Base-by-base conservation (phyloP, 345 rosid genomes). In the Eucalyptus marginata region DNA sequence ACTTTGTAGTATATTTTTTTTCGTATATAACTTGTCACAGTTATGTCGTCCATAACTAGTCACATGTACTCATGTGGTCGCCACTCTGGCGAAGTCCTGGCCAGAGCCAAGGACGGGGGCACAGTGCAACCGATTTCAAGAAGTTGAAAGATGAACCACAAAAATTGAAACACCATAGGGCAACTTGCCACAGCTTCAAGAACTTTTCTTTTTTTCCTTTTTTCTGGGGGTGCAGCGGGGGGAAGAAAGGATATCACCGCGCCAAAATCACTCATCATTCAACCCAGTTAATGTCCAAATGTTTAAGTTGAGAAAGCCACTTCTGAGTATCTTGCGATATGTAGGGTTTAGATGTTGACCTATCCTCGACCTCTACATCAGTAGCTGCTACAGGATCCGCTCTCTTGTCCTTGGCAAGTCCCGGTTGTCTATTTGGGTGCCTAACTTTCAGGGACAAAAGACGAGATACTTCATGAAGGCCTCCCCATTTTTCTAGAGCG, bases 401-500 rank as follows among this genome's bases (percentile, higher is more conserved):
- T 83, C 88, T 93, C 90, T 89, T 93, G 49, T 96, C 95, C 90
- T 91, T 94, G 49, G 87, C 90, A 27, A 89, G 87, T 76, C 89
- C 93, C 31, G 88, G 88, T 89, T 92, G 96, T 50, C 95, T 94
- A 87, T 91, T 95, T 8, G 97, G 97, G 88, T 94, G 95, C 92
- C 99, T 95, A 87, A 96, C 93, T 90, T 95, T 94, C n/a, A 97
- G 94, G 5, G 97, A 93, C 87, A 96, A 71, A 10, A 97, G 95
- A 29, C 98, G 95, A 49, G 99, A 95, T 40, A 96, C 98, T 92
- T 97, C 97, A 46, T 93, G 98, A 31, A 96, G 93, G 13, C 99
- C 99, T 29, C 99, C 99, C 98, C 99, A 97, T 92, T 97, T 97
- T 95, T 97, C 99, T 29, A 96, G 90, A 86, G 99, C 98, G 9